These are phyloP conservation scores for Alternaria arbusti DNA, from an alignment of 2,329 filamentous ascomycete genomes.

Conservation along the genomic window DNA sequence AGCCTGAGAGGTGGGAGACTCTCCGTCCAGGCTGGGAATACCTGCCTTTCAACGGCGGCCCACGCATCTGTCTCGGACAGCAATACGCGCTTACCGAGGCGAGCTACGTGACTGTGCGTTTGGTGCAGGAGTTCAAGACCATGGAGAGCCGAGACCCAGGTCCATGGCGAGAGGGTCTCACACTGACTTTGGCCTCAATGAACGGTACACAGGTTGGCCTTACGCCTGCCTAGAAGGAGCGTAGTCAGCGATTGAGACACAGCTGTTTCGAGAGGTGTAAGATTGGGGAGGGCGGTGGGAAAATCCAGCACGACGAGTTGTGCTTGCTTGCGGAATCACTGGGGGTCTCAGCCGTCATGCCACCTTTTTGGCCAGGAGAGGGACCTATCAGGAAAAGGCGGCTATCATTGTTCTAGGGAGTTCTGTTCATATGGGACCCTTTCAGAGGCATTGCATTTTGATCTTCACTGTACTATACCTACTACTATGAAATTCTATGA, in stretches of 20 bases:
- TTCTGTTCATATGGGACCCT: neutral
- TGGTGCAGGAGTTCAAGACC: conserved; percentile 40
- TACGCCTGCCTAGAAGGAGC: conserved; percentile 26
- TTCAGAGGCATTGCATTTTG: neutral
- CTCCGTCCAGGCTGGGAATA: conserved; percentile 48
- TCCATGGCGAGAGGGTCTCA: conserved; percentile 40
- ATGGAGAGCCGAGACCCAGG: conserved; percentile 39
- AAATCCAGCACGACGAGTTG: conserved; percentile 4
- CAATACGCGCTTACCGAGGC: conserved; percentile 48
- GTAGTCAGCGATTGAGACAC: neutral
- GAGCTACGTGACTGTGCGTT: conserved; percentile 40
- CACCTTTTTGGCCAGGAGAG: neutral
- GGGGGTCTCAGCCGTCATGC: neutral
- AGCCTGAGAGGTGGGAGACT: conserved; percentile 56
- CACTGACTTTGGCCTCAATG: conserved; percentile 33
- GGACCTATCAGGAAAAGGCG: neutral
- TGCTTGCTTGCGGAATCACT: conserved; percentile 10
- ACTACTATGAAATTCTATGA: neutral
- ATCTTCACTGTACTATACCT: neutral
- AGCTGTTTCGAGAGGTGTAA: conserved; percentile 17
- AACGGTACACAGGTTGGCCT: conserved; percentile 42
- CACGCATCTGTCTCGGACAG: conserved; percentile 47
- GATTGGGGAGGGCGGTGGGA: neutral
- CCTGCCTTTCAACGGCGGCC: conserved; percentile 49
- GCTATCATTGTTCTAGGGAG: conserved; percentile 5